Evolutionary conservation across 805 yeast genomes (phyloP), one percentile per base, ranked within the genome.

Genomic region (Candida qinlingensis): DNA sequence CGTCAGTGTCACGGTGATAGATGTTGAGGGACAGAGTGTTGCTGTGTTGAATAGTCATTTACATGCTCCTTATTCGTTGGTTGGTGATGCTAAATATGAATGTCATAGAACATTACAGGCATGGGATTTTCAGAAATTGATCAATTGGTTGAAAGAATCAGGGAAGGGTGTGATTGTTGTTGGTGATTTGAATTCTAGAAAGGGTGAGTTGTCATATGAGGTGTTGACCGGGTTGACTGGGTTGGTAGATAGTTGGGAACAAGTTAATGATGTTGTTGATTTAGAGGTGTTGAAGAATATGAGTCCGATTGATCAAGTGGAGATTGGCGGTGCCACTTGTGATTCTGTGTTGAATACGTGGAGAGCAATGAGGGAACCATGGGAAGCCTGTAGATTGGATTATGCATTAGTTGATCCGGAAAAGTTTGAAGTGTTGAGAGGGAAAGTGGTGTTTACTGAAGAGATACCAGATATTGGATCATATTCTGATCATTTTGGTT

Each of bases 51-150:
- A 91, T 61, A 83, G 96, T 13, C 99, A 94, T 64, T 85, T 94
- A 94, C 99, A 94, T 66, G 99, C 99, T 1, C 99, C 99, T 0
- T 94, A 94, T 61, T 76, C 94, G 1, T 60, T 68, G 13, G 67
- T 71, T 0, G 98, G 98, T 3, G 96, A 90, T 65, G 95, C 95
- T 3, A 85, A 91, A 3, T 94, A 94, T 62, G 72, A 82, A 4
- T 87, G 96, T 56, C 98, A 94, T 62, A 72, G 99, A 43, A 83
- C 97, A 0, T 79, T 94, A 49, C 99, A 94, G 66, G 97, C 98
- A 1, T 94, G 98, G 98, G 97, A 91, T 63, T 79, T 94, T 63
- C 76, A 94, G 34, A 77, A 80, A 45, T 51, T 90, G 35, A 81
- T 86, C 1, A 73, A 74, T 13, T 65, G 81, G 36, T 75, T 91